Conservation (phyloP, 1,284 basidiomycete species). For the Polyporus tsugae region DNA sequence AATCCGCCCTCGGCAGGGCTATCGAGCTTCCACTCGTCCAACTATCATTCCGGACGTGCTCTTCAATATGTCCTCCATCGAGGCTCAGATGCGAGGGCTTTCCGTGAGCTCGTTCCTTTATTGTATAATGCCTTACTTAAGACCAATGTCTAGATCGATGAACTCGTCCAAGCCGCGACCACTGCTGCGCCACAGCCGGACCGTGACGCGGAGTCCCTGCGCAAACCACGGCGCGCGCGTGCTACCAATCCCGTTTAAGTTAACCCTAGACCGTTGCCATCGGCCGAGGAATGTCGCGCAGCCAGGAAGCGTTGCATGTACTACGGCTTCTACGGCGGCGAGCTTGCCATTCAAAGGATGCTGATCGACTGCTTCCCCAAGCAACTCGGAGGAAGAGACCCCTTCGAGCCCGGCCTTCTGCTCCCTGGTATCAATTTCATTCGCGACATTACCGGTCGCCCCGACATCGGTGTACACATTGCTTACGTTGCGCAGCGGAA, state of each 20-base stretch:
- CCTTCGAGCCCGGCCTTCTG: not conserved
- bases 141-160: too few species aligned
- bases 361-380: not conserved
- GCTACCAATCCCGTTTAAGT: not conserved
- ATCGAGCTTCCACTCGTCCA: too few species aligned
- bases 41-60: too few species aligned
- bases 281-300: not conserved
- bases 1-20: too few species aligned
- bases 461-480: not conserved
- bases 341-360: not conserved
- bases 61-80: too few species aligned
- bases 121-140: too few species aligned
- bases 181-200: too few species aligned
- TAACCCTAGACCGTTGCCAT: conserved; percentile 4
- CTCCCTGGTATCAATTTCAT: not conserved
- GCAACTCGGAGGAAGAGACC: not conserved
- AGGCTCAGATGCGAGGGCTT: too few species aligned
- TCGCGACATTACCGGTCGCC: not conserved
- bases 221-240: too few species aligned
- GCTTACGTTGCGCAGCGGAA: not conserved
- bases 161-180: too few species aligned
- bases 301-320: conserved; percentile 1
- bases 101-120: too few species aligned
- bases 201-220: too few species aligned
- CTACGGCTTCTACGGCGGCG: conserved; percentile 5